Conservation (phyloP, 78 protist genomes). For the Mastigamoeba balamuthi region DNA sequence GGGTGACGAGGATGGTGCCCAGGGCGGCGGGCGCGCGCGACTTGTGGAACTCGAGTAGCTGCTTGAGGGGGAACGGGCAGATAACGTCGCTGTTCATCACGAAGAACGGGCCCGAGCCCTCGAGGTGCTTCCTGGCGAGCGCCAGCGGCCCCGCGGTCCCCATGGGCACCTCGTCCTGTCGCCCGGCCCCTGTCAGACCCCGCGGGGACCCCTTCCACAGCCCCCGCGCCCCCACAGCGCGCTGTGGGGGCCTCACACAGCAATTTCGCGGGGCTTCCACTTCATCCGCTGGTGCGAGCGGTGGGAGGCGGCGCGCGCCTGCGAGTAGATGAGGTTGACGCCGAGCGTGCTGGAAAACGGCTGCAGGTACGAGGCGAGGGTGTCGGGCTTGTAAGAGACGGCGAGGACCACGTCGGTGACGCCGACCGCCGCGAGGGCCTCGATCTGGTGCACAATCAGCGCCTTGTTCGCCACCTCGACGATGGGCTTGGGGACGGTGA, state of each 20-base stretch:
- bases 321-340: neutral
- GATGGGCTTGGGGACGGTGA: constrained; percentile 88
- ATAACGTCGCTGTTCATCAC: constrained; percentile 86
- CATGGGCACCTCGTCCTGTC: constrained; percentile 74
- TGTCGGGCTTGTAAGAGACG: constrained; percentile 75
- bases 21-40: neutral
- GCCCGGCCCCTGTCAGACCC: constrained; percentile 62
- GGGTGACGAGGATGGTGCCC: constrained; percentile 84
- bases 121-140: constrained; percentile 51
- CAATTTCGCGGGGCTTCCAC: too few relatives aligned
- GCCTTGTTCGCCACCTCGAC: constrained; percentile 86
- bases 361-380: constrained; percentile 43
- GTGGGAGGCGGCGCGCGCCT: neutral
- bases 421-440: constrained; percentile 76
- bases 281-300: neutral
- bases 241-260: too few relatives aligned
- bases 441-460: constrained; percentile 84
- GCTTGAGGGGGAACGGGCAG: constrained; percentile 78
- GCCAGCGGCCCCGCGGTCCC: constrained; percentile 97
- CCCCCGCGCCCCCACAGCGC: too few relatives aligned
- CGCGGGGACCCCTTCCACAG: neutral
- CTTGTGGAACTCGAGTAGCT: constrained; percentile 75
- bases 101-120: constrained; percentile 71
- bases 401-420: constrained; percentile 84
- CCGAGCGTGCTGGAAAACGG: constrained; percentile 14